A percentile compares a stretch with the other conserved stretches of the same genome.
Evolutionary conservation across 1,139 yeast species (phyloP).

Genomic region (Spathaspora jeffriesii): DNA sequence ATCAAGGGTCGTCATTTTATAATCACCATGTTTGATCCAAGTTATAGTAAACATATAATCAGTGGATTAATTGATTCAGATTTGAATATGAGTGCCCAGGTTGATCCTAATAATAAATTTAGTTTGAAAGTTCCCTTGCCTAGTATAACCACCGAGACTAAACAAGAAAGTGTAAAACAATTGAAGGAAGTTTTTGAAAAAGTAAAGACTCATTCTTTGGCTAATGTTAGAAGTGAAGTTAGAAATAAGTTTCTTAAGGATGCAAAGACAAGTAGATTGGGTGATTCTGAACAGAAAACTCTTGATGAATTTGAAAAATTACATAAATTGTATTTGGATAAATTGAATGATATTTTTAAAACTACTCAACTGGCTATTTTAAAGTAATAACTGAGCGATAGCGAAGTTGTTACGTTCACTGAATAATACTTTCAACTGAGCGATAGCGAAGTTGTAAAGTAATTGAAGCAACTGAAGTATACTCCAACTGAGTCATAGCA

Average conservation of each 20-base stretch:
- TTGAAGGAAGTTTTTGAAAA: slow-evolving; percentile 67
- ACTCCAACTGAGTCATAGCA: too few relatives aligned
- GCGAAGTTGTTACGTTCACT: too few relatives aligned
- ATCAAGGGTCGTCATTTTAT: slow-evolving; percentile 69
- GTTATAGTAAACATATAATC: slow-evolving; percentile 64
- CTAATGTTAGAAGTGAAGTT: slow-evolving; percentile 61
- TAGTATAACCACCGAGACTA: slow-evolving; percentile 70
- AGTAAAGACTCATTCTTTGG: slow-evolving; percentile 46
- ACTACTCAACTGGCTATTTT: slow-evolving; percentile 54
- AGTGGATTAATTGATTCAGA: slow-evolving; percentile 70
- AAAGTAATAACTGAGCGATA: too few relatives aligned
- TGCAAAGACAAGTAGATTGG: slow-evolving; percentile 48
- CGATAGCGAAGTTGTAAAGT: too few relatives aligned
- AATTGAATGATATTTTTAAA: slow-evolving; percentile 59
- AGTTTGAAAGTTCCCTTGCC: slow-evolving; percentile 76
- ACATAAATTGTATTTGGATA: slow-evolving; percentile 62
- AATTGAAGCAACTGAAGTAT: too few relatives aligned
- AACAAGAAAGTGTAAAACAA: slow-evolving; percentile 56
- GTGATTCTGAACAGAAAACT: slow-evolving; percentile 54
- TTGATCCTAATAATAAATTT: slow-evolving; percentile 71
- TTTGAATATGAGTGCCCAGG: slow-evolving; percentile 77
- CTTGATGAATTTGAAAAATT: slow-evolving; percentile 64
- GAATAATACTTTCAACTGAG: too few relatives aligned
- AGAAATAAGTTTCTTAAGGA: slow-evolving; percentile 56
- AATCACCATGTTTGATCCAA: slow-evolving; percentile 84